Evolutionary conservation across 208 protist species (phyloP).

Genomic region (Phytomonas sp.): DNA sequence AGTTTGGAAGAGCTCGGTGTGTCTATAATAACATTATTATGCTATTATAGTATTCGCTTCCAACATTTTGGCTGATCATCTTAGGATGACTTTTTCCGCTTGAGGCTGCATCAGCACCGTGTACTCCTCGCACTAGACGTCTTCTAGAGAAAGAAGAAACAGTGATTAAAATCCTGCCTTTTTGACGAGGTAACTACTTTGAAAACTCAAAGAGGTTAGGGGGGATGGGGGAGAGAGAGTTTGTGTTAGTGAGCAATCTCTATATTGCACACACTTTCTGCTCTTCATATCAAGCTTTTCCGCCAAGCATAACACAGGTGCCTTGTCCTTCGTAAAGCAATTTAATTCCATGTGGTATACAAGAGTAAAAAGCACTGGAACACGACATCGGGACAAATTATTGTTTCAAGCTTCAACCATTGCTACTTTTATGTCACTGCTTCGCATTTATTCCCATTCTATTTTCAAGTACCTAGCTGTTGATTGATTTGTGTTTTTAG

Average conservation of each 20-base stretch:
- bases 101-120: neutral
- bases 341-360: neutral
- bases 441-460: neutral
- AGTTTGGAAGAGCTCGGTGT: neutral
- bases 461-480: neutral
- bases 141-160: neutral
- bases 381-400: neutral
- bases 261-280: neutral
- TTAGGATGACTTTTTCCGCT: neutral
- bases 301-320: neutral
- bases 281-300: neutral
- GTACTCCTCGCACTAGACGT: neutral
- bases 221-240: neutral
- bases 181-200: neutral
- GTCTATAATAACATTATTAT: neutral
- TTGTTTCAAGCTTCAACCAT: neutral
- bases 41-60: neutral
- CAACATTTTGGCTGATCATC: neutral
- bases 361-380: neutral
- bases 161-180: neutral
- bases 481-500: neutral
- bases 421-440: neutral
- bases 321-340: neutral
- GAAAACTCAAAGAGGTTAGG: neutral
- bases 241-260: neutral